Evolutionary conservation across 2,329 filamentous ascomycete species (phyloP).

Genomic region (Trichoderma atrobrunneum): DNA sequence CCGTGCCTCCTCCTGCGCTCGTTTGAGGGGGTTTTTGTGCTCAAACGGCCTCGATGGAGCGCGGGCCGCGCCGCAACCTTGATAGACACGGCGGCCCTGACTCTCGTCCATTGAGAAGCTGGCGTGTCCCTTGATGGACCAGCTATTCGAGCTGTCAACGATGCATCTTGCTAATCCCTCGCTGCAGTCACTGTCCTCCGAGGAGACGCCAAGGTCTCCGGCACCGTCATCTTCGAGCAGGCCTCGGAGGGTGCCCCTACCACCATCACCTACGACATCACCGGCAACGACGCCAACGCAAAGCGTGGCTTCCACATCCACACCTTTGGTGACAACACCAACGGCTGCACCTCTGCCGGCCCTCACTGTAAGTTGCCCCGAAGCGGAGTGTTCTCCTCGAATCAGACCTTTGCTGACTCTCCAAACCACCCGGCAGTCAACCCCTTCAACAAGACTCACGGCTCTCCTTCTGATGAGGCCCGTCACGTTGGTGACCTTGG

Average conservation of each 20-base stretch:
- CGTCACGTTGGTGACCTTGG: constrained; percentile 97
- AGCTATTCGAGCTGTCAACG: neutral
- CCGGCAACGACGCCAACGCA: constrained; percentile 88
- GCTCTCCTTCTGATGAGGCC: constrained; percentile 74
- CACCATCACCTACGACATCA: constrained; percentile 87
- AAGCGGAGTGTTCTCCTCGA: neutral
- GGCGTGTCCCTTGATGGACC: constrained; percentile 35
- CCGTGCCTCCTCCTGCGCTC: constrained; percentile 41
- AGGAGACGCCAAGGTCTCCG: constrained; percentile 93
- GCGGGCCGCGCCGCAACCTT: constrained; percentile 39
- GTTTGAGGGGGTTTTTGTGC: constrained; percentile 57
- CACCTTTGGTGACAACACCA: constrained; percentile 99
- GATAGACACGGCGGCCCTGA: constrained; percentile 36
- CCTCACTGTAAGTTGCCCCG: constrained; percentile 76
- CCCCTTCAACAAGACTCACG: constrained; percentile 89
- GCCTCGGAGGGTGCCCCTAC: constrained; percentile 76
- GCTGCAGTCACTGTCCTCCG: constrained; percentile 85
- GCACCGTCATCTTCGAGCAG: constrained; percentile 95
- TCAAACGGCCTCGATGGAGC: constrained; percentile 21
- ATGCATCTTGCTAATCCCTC: constrained; percentile 12
- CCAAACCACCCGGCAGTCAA: constrained; percentile 65
- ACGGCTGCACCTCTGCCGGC: constrained; percentile 97
- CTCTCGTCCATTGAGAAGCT: neutral
- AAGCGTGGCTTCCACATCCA: constrained; percentile 98
- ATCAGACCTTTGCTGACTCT: constrained; percentile 14